Percentiles rank a stretch among this genome's conserved stretches.
These are phyloP conservation scores for Volvox africanus DNA, from an alignment of 139 green algal genomes.

Conservation along the genomic window DNA sequence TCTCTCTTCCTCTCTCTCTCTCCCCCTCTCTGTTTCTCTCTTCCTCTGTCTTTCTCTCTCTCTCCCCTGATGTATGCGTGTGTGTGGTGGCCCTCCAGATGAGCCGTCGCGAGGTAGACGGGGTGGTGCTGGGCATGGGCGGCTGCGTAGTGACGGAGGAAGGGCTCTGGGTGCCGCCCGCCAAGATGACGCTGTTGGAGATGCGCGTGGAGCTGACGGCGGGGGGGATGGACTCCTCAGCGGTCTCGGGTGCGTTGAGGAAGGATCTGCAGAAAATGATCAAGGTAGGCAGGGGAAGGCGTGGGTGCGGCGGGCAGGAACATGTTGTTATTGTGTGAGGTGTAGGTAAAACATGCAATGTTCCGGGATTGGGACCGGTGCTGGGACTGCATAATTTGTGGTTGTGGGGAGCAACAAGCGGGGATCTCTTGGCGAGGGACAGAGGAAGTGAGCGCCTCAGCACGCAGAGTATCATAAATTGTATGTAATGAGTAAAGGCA, in stretches of 20 bases:
- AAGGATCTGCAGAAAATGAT: conserved; percentile 14
- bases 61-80: not conserved
- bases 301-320: not conserved
- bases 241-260: not conserved
- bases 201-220: conserved; percentile 41
- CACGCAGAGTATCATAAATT: too few species aligned
- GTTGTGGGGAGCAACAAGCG: too few species aligned
- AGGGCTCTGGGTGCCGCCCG: conserved; percentile 41
- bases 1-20: not conserved
- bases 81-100: not conserved
- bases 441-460: too few species aligned
- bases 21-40: not conserved
- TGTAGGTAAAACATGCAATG: too few species aligned
- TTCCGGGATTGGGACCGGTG: too few species aligned
- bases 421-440: too few species aligned
- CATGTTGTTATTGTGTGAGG: too few species aligned
- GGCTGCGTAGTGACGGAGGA: conserved; percentile 40
- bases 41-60: not conserved
- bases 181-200: conserved; percentile 43
- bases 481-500: too few species aligned
- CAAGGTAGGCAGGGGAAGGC: not conserved
- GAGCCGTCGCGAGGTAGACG: conserved; percentile 40
- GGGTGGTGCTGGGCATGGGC: conserved; percentile 49
- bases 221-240: not conserved
- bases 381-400: too few species aligned